These are phyloP conservation scores for Mimosa bimucronata DNA, from an alignment of 306 rosid species.

Conservation along the genomic window DNA sequence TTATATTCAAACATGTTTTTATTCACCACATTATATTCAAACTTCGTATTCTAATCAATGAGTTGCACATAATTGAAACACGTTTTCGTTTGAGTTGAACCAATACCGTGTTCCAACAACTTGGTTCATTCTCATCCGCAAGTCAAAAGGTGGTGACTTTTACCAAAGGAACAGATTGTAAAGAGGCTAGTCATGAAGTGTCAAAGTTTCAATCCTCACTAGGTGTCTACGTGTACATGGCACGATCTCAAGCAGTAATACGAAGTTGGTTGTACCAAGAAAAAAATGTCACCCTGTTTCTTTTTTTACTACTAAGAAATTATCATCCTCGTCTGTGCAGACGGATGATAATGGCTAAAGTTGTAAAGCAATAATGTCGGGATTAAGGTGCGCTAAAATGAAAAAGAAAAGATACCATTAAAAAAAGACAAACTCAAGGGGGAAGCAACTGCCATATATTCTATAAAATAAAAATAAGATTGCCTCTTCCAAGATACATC, in stretches of 20 bases:
- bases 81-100: not conserved
- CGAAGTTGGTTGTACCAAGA: too few relatives aligned
- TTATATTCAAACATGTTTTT: not conserved
- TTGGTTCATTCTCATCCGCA: not conserved
- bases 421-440: not conserved
- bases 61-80: not conserved
- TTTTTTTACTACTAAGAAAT: too few relatives aligned
- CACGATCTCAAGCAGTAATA: too few relatives aligned
- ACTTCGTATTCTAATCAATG: not conserved
- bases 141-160: not conserved
- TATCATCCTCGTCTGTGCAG: not conserved
- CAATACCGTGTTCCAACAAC: not conserved
- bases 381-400: not conserved
- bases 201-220: too few relatives aligned
- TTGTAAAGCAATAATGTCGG: not conserved
- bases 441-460: conserved; percentile 25
- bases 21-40: not conserved
- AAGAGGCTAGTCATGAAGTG: too few relatives aligned
- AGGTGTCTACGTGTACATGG: too few relatives aligned
- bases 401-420: not conserved
- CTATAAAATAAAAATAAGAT: conserved; percentile 44
- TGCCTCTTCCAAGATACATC: conserved; percentile 55
- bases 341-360: too few relatives aligned
- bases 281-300: too few relatives aligned
- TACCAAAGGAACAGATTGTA: too few relatives aligned